These are phyloP conservation scores for Raphanus raphanistrum DNA, from an alignment of 345 rosid genomes.

Conservation along the genomic window DNA sequence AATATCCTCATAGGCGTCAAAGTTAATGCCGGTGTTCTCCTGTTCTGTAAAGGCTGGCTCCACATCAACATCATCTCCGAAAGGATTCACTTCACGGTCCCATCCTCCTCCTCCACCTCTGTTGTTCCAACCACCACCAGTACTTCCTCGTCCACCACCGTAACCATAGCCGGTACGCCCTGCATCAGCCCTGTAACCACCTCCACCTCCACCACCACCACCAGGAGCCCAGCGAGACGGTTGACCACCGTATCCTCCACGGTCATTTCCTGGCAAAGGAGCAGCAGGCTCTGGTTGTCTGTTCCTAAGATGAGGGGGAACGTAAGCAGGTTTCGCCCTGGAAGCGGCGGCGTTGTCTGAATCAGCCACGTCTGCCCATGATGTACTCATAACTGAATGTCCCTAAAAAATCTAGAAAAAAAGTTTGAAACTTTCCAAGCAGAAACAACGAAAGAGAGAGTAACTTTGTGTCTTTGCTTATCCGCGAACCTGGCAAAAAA, in stretches of 20 bases:
- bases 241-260: conserved; percentile 47
- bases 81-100: conserved; percentile 93
- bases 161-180: conserved; percentile 36
- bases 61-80: conserved; percentile 59
- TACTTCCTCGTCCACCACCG: conserved; percentile 44
- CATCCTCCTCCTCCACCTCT: conserved; percentile 70
- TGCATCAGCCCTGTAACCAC: conserved; percentile 36
- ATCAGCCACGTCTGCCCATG: conserved; percentile 99
- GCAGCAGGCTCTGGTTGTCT: conserved; percentile 62
- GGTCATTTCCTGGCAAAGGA: conserved; percentile 46
- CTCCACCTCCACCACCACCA: conserved; percentile 39
- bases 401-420: conserved; percentile 21
- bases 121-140: conserved; percentile 61
- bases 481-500: conserved; percentile 23
- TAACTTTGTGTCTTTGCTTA: conserved; percentile 20
- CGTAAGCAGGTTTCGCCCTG: conserved; percentile 55
- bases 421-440: conserved; percentile 16
- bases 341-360: conserved; percentile 62
- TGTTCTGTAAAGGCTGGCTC: conserved; percentile 55
- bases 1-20: conserved; percentile 97
- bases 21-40: conserved; percentile 85
- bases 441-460: conserved; percentile 17
- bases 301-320: conserved; percentile 90
- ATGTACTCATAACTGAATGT: conserved; percentile 54
- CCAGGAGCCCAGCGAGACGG: conserved; percentile 57